A percentile compares a stretch with the other conserved stretches of the same genome.
phyloP scores from a whole-genome alignment of 106 monocot genomes.

The Amphibolis antarctica region DNA sequence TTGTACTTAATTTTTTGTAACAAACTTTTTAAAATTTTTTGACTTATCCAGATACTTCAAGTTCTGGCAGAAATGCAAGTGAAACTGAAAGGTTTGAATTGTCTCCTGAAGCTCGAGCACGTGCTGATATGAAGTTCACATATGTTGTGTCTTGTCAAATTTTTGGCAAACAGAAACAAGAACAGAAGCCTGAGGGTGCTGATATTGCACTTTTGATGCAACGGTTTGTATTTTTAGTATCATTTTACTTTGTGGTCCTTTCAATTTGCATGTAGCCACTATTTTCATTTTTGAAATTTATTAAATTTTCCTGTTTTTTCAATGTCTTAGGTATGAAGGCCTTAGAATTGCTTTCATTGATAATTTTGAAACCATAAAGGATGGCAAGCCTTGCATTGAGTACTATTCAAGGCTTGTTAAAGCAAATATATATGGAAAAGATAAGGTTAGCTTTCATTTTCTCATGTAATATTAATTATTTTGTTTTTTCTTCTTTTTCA shows the following conservation, averaged over 20 bases:
- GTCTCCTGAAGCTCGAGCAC: slow-evolving; percentile 68
- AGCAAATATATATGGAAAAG: slow-evolving; percentile 82
- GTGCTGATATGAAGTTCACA: slow-evolving; percentile 71
- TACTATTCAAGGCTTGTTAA: slow-evolving; percentile 84
- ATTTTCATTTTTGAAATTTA: neutral
- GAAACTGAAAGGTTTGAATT: slow-evolving; percentile 70
- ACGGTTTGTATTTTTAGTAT: slow-evolving; percentile 21
- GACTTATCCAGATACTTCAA: slow-evolving; percentile 32
- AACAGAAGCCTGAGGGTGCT: slow-evolving; percentile 51
- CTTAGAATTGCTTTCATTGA: slow-evolving; percentile 83
- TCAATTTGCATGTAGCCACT: neutral
- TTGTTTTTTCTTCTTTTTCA: neutral
- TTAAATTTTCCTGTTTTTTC: neutral
- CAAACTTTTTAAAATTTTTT: too few species aligned
- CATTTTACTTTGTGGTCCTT: neutral
- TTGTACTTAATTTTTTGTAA: neutral
- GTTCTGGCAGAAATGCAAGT: slow-evolving; percentile 9
- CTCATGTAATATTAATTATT: neutral
- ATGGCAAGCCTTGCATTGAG: slow-evolving; percentile 42
- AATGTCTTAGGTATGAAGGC: slow-evolving; percentile 52
- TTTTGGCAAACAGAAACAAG: slow-evolving; percentile 77
- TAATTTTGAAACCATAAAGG: slow-evolving; percentile 37
- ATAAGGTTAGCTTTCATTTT: slow-evolving; percentile 33
- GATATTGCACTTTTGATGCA: slow-evolving; percentile 82
- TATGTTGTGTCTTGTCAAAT: slow-evolving; percentile 91